Percentiles rank a stretch among this genome's conserved stretches.
Evolutionary conservation across 345 rosid genomes (phyloP).

Genomic region (Populus nigra): DNA sequence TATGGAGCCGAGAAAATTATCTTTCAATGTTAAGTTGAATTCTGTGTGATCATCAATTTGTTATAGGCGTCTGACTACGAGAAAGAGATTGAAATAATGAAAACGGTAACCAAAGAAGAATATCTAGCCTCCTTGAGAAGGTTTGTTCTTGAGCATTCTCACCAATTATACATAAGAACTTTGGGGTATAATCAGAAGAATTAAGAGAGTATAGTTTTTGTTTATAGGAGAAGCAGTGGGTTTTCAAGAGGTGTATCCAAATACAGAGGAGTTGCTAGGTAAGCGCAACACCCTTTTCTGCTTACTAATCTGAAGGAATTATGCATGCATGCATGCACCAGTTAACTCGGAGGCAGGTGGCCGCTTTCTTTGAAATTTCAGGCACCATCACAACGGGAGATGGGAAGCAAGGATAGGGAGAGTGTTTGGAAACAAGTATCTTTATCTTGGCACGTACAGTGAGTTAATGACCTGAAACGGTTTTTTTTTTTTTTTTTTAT

Average conservation of each 20-base stretch:
- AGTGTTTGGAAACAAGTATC: slow-evolving; percentile 69
- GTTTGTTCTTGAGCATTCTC: slow-evolving; percentile 7
- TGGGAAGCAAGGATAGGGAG: slow-evolving; percentile 80
- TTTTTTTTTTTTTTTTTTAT: no score
- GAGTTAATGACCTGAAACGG: slow-evolving; percentile 11
- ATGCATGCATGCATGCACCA: not conserved
- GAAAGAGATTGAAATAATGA: slow-evolving; percentile 39
- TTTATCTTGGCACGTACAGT: slow-evolving; percentile 74
- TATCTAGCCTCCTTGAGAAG: slow-evolving; percentile 39
- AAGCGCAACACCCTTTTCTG: not conserved
- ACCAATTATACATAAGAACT: not conserved
- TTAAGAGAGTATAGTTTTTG: not conserved
- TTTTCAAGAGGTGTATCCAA: slow-evolving; percentile 46
- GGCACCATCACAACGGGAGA: slow-evolving; percentile 72
- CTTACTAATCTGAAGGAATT: not conserved
- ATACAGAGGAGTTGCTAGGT: slow-evolving; percentile 51
- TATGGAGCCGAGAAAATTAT: not conserved
- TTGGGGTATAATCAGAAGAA: not conserved
- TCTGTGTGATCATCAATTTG: not conserved
- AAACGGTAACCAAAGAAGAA: slow-evolving; percentile 35
- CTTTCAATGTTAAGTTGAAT: not conserved
- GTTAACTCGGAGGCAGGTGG: not conserved
- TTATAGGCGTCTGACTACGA: slow-evolving; percentile 32
- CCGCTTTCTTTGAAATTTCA: slow-evolving; percentile 12
- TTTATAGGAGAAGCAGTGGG: slow-evolving; percentile 41